Evolutionary conservation across 306 rosid species (phyloP), one percentile per base, ranked within the genome.

Genomic region (Albizia julibrissin): DNA sequence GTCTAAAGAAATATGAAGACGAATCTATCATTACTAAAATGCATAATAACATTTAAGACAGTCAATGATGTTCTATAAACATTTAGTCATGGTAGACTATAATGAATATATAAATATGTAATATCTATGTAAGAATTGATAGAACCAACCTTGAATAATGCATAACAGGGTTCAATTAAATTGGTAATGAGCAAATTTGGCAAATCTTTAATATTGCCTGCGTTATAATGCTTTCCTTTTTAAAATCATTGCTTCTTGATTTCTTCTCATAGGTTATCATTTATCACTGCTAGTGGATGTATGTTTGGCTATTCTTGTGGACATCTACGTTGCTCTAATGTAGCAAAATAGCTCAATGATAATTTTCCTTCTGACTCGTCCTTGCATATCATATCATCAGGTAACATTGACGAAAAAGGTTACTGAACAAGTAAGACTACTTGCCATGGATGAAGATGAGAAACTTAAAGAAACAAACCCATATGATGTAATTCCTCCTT

Each of bases 391-490:
- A 77, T 43, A 15, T 85, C 72, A 73, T 49, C 67, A 95, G 98
- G 95, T 90, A 37, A 76, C 85, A 67, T 82, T 93, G 87, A 93
- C 95, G 8, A 95, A 91, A 91, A 93, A 90, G 90, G 98, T 93
- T 66, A 95, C 98, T 10, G 95, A 95, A 84, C 98, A 95, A 95
- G 98, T 95, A 46, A 86, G 94, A 80, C 79, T 87, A 82, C 95
- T 91, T 69, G 95, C 98, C 40, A 90, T 80, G 79, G 97, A 91
- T 72, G 98, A 95, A 82, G 86, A 91, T 81, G 95, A 94, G 81
- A 86, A 89, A 81, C 92, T 90, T 74, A 86, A 89, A 16, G 91
- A 90, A 85, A 78, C 88, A 22, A 75, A 89, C 83, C 80, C 91
- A 76, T 88, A 91, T 80, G 97, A 94, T 82, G 88, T 90, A 83